These are phyloP conservation scores for Dictyophora rubrovolvata DNA, from an alignment of 768 basidiomycete species.

Conservation along the genomic window DNA sequence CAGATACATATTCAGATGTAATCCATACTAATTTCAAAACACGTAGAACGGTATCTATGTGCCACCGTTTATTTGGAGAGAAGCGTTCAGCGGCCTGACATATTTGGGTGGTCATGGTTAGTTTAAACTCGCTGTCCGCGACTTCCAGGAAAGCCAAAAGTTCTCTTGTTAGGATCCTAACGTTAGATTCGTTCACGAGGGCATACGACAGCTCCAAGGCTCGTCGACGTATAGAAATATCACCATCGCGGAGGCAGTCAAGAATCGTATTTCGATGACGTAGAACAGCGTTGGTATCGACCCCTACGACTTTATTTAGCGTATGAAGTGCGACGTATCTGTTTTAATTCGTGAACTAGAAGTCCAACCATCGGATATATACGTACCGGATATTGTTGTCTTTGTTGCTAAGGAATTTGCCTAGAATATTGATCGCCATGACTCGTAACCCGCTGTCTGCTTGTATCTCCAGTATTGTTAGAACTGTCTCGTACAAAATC, in stretches of 20 bases:
- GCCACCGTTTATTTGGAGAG: conserved; percentile 97
- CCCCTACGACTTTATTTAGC: conserved; percentile 93
- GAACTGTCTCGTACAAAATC: conserved; percentile 93
- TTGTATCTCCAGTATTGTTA: conserved; percentile 94
- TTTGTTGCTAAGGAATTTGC: conserved; percentile 93
- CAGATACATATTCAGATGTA: neutral
- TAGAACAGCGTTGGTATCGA: conserved; percentile 97
- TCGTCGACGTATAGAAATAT: conserved; percentile 94
- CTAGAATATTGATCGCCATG: conserved; percentile 99
- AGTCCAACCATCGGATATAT: neutral
- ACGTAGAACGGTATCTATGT: conserved; percentile 93
- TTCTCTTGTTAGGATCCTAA: conserved; percentile 85
- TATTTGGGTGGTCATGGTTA: conserved; percentile 96
- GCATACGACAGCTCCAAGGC: conserved; percentile 97
- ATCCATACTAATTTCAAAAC: conserved; percentile 76
- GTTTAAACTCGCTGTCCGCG: conserved; percentile 98
- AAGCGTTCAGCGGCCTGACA: conserved; percentile 91
- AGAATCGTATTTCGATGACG: conserved; percentile 96
- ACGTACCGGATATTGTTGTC: conserved; percentile 96
- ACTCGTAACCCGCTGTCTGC: conserved; percentile 92
- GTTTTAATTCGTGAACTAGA: neutral
- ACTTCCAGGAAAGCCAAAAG: conserved; percentile 94
- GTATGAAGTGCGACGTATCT: conserved; percentile 98
- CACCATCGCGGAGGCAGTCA: conserved; percentile 98
- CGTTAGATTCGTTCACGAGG: conserved; percentile 89